Base-by-base conservation (phyloP, 140 eudicot genomes). In the Ambrosia hybrid region DNA sequence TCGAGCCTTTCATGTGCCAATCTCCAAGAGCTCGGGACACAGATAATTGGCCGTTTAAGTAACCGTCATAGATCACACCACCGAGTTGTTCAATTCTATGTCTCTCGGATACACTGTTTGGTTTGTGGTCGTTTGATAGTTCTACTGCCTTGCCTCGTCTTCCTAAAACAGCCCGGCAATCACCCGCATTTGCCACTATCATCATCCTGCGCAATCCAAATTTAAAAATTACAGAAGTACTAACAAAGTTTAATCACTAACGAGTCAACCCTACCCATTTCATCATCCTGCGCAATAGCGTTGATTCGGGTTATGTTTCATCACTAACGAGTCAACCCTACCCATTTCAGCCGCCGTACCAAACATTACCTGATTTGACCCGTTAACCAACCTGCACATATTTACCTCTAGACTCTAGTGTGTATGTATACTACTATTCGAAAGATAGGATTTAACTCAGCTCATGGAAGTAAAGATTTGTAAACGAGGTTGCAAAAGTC, bases 111-210 rank as follows among this genome's bases (percentile, higher is more conserved):
- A 83, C 9, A 70, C 88, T 84, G 53, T 88, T 91, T 3, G 97
- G 97, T 56, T 91, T 91, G 94, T 91, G 97, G 81, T 91, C 97
- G 55, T 88, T 86, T 26, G 97, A 91, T 36, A 91, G 74, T 57
- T 91, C 97, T 15, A 91, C 38, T 60, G 97, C 97, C 79, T 64
- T 82, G 48, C 97, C 97, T 52, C 96, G 79, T 65, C 84, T 91
- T 14, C 97, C 96, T 57, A 91, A 68, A 26, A 91, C 97, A 51
- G 97, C 97, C 45, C 97, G 92, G 46, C 97, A 91, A 82, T 92
- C 98, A 10, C 96, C 98, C 5, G 90, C 98, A 53, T 92, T 92
- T 57, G 98, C 98, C 56, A 92, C 83, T 36, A 92, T 68, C 96
- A 92, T 51, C 78, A 60, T 82, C 78, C 98, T 92, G 82, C 14